Conservation (phyloP, 2,329 filamentous ascomycete species). For the Coleophoma cylindrospora region DNA sequence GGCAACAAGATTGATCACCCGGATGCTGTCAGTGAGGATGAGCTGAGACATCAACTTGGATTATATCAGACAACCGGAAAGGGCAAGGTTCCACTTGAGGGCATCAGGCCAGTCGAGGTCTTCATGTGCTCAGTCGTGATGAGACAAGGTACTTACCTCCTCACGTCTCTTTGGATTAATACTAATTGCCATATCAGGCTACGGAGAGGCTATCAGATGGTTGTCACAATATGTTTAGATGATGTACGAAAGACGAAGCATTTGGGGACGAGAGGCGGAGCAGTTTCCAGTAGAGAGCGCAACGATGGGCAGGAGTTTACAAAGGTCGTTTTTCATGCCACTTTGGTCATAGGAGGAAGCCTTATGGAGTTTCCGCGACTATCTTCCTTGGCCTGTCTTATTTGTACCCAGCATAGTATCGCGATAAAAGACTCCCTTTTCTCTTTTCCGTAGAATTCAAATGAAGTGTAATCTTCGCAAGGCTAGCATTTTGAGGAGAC, state of each 20-base stretch:
- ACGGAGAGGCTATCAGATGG: conserved; percentile 89
- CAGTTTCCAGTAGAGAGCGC: conserved; percentile 16
- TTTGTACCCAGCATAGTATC: conserved; percentile 26
- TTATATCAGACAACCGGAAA: conserved; percentile 96
- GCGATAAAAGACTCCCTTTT: conserved; percentile 22
- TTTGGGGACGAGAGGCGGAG: conserved; percentile 2
- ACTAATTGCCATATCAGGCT: conserved; percentile 43
- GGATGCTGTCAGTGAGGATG: conserved; percentile 90
- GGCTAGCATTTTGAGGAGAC: neutral
- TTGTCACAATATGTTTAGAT: conserved; percentile 83
- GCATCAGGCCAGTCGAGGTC: conserved; percentile 90
- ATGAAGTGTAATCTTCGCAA: neutral
- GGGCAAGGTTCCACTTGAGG: conserved; percentile 88
- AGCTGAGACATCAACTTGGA: conserved; percentile 86
- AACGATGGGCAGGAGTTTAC: conserved; percentile 26
- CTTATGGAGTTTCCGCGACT: conserved; percentile 15
- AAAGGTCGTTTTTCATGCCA: conserved; percentile 23
- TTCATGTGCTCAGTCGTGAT: conserved; percentile 99
- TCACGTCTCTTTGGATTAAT: too few relatives aligned
- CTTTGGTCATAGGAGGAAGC: conserved; percentile 13
- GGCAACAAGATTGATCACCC: conserved; percentile 99
- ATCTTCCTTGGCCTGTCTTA: conserved; percentile 15
- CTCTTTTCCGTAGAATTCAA: neutral
- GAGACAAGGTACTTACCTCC: conserved; percentile 64
- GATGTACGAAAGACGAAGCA: neutral